These are phyloP conservation scores for Patellaria atrata DNA, from an alignment of 495 filamentous ascomycete species.

Conservation along the genomic window DNA sequence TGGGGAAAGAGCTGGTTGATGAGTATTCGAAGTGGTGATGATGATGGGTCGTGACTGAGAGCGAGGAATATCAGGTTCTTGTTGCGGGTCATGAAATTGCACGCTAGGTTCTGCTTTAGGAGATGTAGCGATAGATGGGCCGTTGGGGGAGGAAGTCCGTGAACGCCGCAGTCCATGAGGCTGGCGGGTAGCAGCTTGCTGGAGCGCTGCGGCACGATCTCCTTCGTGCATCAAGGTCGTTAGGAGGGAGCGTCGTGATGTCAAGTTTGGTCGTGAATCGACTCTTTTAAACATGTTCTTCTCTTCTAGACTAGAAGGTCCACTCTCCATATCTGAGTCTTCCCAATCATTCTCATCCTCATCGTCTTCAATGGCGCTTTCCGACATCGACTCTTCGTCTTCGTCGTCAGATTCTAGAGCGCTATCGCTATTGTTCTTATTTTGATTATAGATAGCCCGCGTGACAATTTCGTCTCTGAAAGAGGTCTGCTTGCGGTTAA, in stretches of 20 bases:
- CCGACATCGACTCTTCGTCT: conserved; percentile 34
- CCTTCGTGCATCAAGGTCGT: conserved; percentile 77
- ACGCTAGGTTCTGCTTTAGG: conserved; percentile 55
- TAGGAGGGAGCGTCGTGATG: conserved; percentile 74
- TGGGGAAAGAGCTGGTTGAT: conserved; percentile 62
- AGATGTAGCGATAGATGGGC: conserved; percentile 57
- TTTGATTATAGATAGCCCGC: conserved; percentile 44
- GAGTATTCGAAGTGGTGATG: conserved; percentile 52
- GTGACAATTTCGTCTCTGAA: conserved; percentile 67
- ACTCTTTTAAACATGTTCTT: conserved; percentile 73
- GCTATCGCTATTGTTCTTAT: conserved; percentile 48
- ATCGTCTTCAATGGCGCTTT: conserved; percentile 40
- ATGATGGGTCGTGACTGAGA: conserved; percentile 88
- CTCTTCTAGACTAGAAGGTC: conserved; percentile 65
- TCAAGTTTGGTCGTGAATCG: conserved; percentile 73
- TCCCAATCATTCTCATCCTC: conserved; percentile 91
- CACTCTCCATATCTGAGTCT: conserved; percentile 80
- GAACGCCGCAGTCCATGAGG: conserved; percentile 71
- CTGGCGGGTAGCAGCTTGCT: conserved; percentile 57
- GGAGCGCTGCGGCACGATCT: conserved; percentile 50
- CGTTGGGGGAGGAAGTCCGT: conserved; percentile 55
- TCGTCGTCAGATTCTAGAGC: conserved; percentile 49
- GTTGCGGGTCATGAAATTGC: conserved; percentile 56
- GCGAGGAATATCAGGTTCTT: conserved; percentile 44
- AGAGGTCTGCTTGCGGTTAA: conserved; percentile 62